Conservation (phyloP, 1,284 basidiomycete genomes). For the Thecaphora frezii region DNA sequence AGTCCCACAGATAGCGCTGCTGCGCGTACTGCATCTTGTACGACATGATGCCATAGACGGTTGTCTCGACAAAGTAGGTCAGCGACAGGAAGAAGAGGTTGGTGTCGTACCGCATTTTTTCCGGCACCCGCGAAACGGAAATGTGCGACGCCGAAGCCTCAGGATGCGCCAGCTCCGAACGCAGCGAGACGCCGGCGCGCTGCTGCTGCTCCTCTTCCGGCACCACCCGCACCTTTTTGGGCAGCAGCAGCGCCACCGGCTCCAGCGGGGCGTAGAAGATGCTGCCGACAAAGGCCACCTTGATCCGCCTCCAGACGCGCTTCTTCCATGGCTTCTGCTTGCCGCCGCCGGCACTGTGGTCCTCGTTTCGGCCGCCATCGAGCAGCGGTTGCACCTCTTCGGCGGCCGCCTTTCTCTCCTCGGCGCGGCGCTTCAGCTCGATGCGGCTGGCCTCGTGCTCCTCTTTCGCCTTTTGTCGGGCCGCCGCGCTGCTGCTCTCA, state of each 20-base stretch:
- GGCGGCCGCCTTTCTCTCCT: conserved; percentile 22
- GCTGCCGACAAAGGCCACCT: conserved; percentile 28
- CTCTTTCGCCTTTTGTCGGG: conserved; percentile 22
- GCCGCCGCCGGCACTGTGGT: neutral
- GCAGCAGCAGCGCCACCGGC: conserved; percentile 44
- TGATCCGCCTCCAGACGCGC: conserved; percentile 30
- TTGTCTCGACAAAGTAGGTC: conserved; percentile 49
- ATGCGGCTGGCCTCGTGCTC: conserved; percentile 28
- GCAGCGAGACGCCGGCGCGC: conserved; percentile 9
- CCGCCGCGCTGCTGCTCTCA: conserved; percentile 43
- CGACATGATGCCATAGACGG: conserved; percentile 47
- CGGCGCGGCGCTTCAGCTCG: conserved; percentile 23
- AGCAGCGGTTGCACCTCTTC: conserved; percentile 26
- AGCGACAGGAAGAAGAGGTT: conserved; percentile 51
- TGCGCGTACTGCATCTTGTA: conserved; percentile 55
- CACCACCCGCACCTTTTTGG: conserved; percentile 27
- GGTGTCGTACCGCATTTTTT: conserved; percentile 35
- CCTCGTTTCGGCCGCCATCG: neutral
- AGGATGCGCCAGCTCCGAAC: conserved; percentile 12
- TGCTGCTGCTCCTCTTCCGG: conserved; percentile 6
- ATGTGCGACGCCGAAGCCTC: conserved; percentile 43
- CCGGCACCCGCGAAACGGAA: conserved; percentile 40
- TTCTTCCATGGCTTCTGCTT: conserved; percentile 22
- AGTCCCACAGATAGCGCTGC: conserved; percentile 50
- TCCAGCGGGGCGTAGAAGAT: conserved; percentile 36